phyloP scores from a whole-genome alignment of 1,284 basidiomycete genomes.

The Microbotryomycetes sp. region DNA sequence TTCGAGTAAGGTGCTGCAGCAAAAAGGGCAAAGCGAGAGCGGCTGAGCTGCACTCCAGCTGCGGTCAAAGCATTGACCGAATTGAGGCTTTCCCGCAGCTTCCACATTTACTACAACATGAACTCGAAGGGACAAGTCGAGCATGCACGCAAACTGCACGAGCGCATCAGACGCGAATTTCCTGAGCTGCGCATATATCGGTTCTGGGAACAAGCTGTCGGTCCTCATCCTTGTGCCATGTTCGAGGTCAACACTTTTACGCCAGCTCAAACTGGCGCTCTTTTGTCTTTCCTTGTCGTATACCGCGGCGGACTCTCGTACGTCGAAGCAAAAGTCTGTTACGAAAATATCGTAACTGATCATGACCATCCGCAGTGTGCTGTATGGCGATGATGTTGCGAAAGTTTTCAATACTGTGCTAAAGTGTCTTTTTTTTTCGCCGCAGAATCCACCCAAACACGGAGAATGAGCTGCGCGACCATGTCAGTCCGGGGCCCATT shows the following conservation, averaged over 20 bases:
- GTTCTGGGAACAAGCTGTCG: constrained; percentile 56
- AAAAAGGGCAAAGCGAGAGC: background rate
- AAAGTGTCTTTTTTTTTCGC: background rate
- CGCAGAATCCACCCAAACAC: constrained; percentile 66
- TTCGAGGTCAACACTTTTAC: constrained; percentile 61
- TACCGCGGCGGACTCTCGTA: constrained; percentile 61
- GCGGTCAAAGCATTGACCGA: constrained; percentile 41
- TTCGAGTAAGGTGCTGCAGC: constrained; percentile 12
- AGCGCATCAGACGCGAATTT: constrained; percentile 57
- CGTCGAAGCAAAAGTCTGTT: too few relatives aligned
- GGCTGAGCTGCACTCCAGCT: constrained; percentile 40
- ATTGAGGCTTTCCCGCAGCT: too few relatives aligned
- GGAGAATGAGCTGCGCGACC: constrained; percentile 52
- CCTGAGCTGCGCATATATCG: constrained; percentile 59
- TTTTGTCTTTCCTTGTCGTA: constrained; percentile 58
- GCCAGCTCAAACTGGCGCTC: constrained; percentile 56
- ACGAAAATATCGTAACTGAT: too few relatives aligned
- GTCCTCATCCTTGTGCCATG: constrained; percentile 51
- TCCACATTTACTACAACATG: constrained; percentile 53
- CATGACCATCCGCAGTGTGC: background rate
- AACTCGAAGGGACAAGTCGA: constrained; percentile 46
- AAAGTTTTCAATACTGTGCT: background rate
- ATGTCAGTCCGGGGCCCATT: constrained; percentile 36
- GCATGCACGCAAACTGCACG: constrained; percentile 56
- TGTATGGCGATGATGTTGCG: background rate